These are phyloP conservation scores for Urostyla sp. DNA, from an alignment of 73 alveolate species.

Conservation along the genomic window DNA sequence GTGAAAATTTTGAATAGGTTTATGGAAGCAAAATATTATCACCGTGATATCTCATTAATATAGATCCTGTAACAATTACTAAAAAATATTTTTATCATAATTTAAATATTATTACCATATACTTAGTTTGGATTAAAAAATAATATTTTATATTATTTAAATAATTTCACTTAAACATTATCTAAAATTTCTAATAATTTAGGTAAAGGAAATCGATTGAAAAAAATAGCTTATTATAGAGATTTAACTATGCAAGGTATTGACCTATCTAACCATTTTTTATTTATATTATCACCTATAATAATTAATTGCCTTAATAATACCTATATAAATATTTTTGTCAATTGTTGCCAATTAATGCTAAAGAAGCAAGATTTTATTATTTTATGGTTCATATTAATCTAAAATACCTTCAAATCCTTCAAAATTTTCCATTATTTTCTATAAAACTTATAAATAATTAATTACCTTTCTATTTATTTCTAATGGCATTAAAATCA, in stretches of 20 bases:
- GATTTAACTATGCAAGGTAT: not conserved
- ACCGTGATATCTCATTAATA: constrained; percentile 62
- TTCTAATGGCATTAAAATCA: constrained; percentile 66
- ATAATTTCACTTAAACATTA: not conserved
- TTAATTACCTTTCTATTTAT: constrained; percentile 49
- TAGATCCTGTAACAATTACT: constrained; percentile 57
- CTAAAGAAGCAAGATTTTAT: no score
- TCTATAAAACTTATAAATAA: not conserved
- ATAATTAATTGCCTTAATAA: no score
- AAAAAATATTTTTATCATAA: no score
- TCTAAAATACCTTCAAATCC: constrained; percentile 64
- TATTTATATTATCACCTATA: constrained; percentile 30
- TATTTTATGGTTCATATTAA: constrained; percentile 44
- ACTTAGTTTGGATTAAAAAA: constrained; percentile 33
- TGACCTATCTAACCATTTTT: constrained; percentile 50
- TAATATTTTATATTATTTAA: not conserved
- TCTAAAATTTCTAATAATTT: constrained; percentile 36
- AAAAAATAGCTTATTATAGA: constrained; percentile 21
- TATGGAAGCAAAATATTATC: constrained; percentile 53
- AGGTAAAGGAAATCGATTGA: constrained; percentile 15
- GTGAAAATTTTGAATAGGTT: constrained; percentile 52
- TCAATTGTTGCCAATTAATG: no score
- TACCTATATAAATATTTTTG: no score
- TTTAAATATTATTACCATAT: no score
- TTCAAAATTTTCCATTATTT: constrained; percentile 52